phyloP scores from a whole-genome alignment of 106 monocot genomes.

The Acorus gramineus region DNA sequence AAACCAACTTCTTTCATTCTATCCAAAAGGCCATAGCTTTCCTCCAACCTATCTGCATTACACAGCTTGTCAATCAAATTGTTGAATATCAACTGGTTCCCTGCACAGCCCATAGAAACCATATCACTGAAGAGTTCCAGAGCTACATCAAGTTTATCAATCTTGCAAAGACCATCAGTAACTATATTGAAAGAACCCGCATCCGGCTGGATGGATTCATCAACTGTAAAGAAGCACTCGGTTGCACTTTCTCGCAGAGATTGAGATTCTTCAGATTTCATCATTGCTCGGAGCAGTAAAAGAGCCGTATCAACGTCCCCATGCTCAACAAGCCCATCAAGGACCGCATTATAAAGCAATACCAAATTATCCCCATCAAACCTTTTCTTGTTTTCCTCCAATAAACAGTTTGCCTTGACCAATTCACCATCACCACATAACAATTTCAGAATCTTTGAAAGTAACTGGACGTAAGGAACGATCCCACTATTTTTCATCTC shows the following conservation, averaged over 20 bases:
- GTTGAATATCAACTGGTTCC: conserved; percentile 60
- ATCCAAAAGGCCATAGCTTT: conserved; percentile 39
- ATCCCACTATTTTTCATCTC: conserved; percentile 57
- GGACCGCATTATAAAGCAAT: conserved; percentile 49
- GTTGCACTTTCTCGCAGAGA: background rate
- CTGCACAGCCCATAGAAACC: conserved; percentile 38
- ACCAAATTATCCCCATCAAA: conserved; percentile 17
- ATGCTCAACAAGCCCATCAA: conserved; percentile 41
- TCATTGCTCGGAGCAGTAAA: conserved; percentile 37
- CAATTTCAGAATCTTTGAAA: conserved; percentile 39
- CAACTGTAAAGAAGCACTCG: conserved; percentile 15
- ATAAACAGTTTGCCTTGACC: conserved; percentile 15
- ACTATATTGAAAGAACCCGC: conserved; percentile 57
- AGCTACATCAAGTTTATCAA: conserved; percentile 46
- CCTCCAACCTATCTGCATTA: conserved; percentile 40
- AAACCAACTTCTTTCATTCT: conserved; percentile 49
- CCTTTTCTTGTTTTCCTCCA: conserved; percentile 32
- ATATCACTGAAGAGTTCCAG: conserved; percentile 52
- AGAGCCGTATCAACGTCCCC: conserved; percentile 39
- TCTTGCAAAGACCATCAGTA: conserved; percentile 50
- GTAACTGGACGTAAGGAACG: conserved; percentile 29
- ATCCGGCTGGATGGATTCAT: conserved; percentile 34
- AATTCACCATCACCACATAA: conserved; percentile 43
- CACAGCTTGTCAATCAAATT: conserved; percentile 55
- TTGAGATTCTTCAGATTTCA: conserved; percentile 11